Conservation (phyloP, 306 rosid genomes). For the Cucurbita ficifolia region DNA sequence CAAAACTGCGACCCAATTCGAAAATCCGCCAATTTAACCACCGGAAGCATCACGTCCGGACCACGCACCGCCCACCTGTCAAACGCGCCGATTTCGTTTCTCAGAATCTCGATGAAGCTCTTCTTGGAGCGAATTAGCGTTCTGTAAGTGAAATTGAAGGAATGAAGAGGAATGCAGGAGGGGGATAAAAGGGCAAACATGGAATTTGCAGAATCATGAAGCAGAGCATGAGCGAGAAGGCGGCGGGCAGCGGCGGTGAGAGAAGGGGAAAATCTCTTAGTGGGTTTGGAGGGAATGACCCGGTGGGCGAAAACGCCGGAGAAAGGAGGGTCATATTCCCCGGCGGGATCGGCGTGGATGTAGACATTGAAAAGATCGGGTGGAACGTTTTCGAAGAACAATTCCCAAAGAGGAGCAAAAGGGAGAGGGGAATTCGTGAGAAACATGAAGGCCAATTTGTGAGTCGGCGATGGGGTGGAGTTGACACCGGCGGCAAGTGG, state of each 20-base stretch:
- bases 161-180: slow-evolving; percentile 46
- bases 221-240: slow-evolving; percentile 45
- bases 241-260: slow-evolving; percentile 45
- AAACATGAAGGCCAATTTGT: slow-evolving; percentile 53
- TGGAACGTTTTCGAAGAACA: slow-evolving; percentile 25
- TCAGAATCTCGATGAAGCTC: slow-evolving; percentile 63
- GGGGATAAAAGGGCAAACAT: slow-evolving; percentile 49
- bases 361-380: slow-evolving; percentile 31
- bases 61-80: slow-evolving; percentile 74
- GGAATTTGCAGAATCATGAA: slow-evolving; percentile 32
- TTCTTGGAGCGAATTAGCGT: slow-evolving; percentile 14
- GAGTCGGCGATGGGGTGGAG: slow-evolving; percentile 18
- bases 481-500: slow-evolving; percentile 22
- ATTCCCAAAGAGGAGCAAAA: slow-evolving; percentile 54
- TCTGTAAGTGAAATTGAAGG: slow-evolving; percentile 47
- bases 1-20: slow-evolving; percentile 71
- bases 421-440: slow-evolving; percentile 48
- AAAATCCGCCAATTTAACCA: slow-evolving; percentile 37
- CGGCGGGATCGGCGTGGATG: slow-evolving; percentile 52
- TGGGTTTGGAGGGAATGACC: slow-evolving; percentile 31
- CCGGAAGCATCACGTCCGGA: slow-evolving; percentile 36
- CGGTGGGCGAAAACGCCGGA: slow-evolving; percentile 38
- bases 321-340: slow-evolving; percentile 30
- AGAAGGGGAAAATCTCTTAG: slow-evolving; percentile 26
- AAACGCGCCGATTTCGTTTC: slow-evolving; percentile 16